Base-by-base conservation (phyloP, 108 stramenopile genomes). In the Cyclostephanos invisitatus region DNA sequence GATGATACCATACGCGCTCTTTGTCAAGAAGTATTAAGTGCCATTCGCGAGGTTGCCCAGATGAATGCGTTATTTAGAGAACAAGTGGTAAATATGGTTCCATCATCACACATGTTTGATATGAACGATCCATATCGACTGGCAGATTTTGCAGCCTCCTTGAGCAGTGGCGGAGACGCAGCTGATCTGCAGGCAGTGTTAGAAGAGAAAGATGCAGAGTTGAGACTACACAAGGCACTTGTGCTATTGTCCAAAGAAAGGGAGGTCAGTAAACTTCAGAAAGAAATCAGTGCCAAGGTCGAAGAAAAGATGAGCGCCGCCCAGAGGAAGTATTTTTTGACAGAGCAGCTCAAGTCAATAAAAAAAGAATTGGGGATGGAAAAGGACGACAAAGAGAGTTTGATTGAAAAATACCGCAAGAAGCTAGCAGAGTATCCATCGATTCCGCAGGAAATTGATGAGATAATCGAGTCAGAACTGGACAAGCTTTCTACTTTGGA, bases 321-420 rank as follows among this genome's bases (percentile, higher is more conserved):
- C 56, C 97, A 99, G 71, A 83, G 98, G 14, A 89, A 91, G 49
- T 98, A 98, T 83, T 95, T 99, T 70, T 78, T 99, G 46, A 94
- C 67, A 60, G 97, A 99, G 79, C 98, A 99, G 82, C 89, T 98
- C 50, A 98, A 99, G 74, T 91, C 85, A n/a, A 99, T 99, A 78
- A 98, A 99, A 80, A 97, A 97, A 77, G 98, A 98, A 83, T 85
- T 99, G 18, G 98, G 98, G n/a, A 91, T 98, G 85, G 98, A 98
- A 72, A 90, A 89, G 29, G 98, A 99, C 67, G 98, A 97, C 61
- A 99, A 99, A 72, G 96, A 98, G 49, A 91, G 90, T 15, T 70
- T 97, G 22, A 82, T 98, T 61, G 83, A 89, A 57, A 98, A 97
- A 75, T 98, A 86, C 76, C 81, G 93, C 55, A 91, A 93, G 72